A percentile compares a stretch with the other conserved stretches of the same genome.
phyloP scores from a whole-genome alignment of 2,329 filamentous ascomycete genomes.

The Colletotrichum higginsianum region DNA sequence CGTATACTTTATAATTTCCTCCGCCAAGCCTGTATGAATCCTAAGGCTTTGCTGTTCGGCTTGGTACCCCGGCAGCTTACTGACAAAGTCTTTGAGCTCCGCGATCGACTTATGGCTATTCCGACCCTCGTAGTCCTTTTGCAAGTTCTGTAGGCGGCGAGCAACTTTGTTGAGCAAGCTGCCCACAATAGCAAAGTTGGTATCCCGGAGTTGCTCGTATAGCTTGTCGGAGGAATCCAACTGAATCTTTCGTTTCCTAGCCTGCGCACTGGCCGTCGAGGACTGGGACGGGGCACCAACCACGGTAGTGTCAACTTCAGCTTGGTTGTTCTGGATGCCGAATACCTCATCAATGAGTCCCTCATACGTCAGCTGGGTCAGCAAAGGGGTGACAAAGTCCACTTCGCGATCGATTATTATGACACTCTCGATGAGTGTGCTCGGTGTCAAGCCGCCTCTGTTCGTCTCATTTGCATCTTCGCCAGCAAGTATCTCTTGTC shows the following conservation, averaged over 20 bases:
- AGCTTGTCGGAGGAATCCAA: slow-evolving; percentile 92
- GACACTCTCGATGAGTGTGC: slow-evolving; percentile 88
- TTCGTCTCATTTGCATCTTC: slow-evolving; percentile 77
- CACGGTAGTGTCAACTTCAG: slow-evolving; percentile 91
- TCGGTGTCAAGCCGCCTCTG: slow-evolving; percentile 81
- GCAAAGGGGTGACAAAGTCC: slow-evolving; percentile 90
- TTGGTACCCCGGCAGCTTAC: slow-evolving; percentile 91
- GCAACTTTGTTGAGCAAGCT: slow-evolving; percentile 91
- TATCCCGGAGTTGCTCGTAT: slow-evolving; percentile 88
- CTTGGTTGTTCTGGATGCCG: slow-evolving; percentile 91
- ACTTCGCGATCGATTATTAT: slow-evolving; percentile 97
- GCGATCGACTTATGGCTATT: slow-evolving; percentile 87
- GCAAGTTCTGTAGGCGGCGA: slow-evolving; percentile 84
- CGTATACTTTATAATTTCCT: slow-evolving; percentile 96
- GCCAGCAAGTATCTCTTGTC: slow-evolving; percentile 87
- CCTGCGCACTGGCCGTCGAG: slow-evolving; percentile 67
- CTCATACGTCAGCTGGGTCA: slow-evolving; percentile 97
- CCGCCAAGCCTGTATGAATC: slow-evolving; percentile 90
- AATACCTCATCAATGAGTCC: slow-evolving; percentile 95
- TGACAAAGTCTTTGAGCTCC: slow-evolving; percentile 95
- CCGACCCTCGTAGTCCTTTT: slow-evolving; percentile 88
- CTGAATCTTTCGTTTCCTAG: slow-evolving; percentile 87
- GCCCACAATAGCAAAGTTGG: slow-evolving; percentile 96
- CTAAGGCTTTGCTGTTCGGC: slow-evolving; percentile 94
- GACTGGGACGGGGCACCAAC: slow-evolving; percentile 81